Evolutionary conservation across 495 filamentous ascomycete genomes (phyloP), one percentile per base, ranked within the genome.

Genomic region (Glarea lozoyensis): DNA sequence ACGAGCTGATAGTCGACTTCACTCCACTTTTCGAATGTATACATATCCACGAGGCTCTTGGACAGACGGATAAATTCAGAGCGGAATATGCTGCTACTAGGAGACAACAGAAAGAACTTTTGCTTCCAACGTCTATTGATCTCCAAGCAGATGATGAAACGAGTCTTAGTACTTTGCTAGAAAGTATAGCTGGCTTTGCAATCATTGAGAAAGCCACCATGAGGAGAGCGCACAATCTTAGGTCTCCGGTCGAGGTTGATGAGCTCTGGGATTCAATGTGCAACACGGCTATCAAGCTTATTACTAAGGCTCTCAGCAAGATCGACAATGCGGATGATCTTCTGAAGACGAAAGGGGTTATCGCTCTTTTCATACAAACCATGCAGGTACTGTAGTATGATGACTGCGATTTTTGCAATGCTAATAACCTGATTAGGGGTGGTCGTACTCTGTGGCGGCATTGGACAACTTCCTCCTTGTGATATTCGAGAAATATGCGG

Each of bases 241-340:
- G 92, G 38, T 86, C 88, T n/a, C 65, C 75, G 11, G 73, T 82
- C 42, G 92, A 97, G 85, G 84, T 95, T 37, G 90, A 97, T 55
- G 89, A 95, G 58, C 72, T 99, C 4, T 99, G 92, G 92, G 89
- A 96, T 56, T 95, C 89, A 0, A 90, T 96, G 87, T 97, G 89
- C 54, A 84, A 93, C 54, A 78, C 77, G 17, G 82, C 87, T 4
- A 85, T 95, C 42, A 72, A 66, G 17, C 66, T 95, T 25, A 90
- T 93, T 49, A 77, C 79, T 0, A 83, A 76, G 47, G 82, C 88
- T 10, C 64, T 97, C 6, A 67, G 72, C 23, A 76, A 81, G 19
- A 78, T 97, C 29, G 79, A 80, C 21, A 87, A 89, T 55, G 86
- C 88, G 7, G 86, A 95, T 49, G 75, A 78, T 10, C 62, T 99